Percentiles rank a stretch among this genome's conserved stretches.
These are phyloP conservation scores for Neofusicoccum kwambonambiense DNA, from an alignment of 2,329 filamentous ascomycete species.

Conservation along the genomic window DNA sequence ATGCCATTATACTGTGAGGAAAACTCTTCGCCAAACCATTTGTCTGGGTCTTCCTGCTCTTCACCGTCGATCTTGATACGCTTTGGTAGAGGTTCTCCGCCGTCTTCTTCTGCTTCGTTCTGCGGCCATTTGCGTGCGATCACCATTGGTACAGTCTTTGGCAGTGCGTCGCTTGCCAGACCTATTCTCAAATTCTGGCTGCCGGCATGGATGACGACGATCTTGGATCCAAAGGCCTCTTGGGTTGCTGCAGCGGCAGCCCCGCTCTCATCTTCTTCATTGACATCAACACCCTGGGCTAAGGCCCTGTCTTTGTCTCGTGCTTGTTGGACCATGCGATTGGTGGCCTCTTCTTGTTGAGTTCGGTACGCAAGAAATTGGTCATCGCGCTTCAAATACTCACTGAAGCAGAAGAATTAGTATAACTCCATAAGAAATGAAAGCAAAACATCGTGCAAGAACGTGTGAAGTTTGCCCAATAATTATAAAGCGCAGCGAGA, in stretches of 20 bases:
- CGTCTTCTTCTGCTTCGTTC: constrained; percentile 81
- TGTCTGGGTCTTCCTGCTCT: constrained; percentile 65
- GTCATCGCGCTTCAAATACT: constrained; percentile 97
- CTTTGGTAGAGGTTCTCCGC: constrained; percentile 74
- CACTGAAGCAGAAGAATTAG: constrained; percentile 53
- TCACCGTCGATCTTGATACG: constrained; percentile 60
- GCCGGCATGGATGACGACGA: constrained; percentile 92
- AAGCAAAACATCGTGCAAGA: background rate
- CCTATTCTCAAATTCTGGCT: constrained; percentile 95
- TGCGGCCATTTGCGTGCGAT: constrained; percentile 75
- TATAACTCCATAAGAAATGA: background rate
- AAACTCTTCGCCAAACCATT: constrained; percentile 77
- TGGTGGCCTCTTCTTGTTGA: constrained; percentile 81
- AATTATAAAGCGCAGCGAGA: too few relatives aligned
- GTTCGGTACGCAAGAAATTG: constrained; percentile 87
- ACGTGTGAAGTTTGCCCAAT: background rate
- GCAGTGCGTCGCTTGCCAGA: constrained; percentile 90
- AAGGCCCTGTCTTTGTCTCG: constrained; percentile 85
- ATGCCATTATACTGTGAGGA: constrained; percentile 71
- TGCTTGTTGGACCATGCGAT: constrained; percentile 78
- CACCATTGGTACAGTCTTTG: constrained; percentile 91
- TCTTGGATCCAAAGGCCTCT: constrained; percentile 75
- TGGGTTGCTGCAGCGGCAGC: constrained; percentile 27
- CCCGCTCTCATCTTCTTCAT: constrained; percentile 32
- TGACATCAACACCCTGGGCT: constrained; percentile 54